Evolutionary conservation across 257 asterid species (phyloP), one percentile per base, ranked within the genome.

Genomic region (Ehretia macrophylla): DNA sequence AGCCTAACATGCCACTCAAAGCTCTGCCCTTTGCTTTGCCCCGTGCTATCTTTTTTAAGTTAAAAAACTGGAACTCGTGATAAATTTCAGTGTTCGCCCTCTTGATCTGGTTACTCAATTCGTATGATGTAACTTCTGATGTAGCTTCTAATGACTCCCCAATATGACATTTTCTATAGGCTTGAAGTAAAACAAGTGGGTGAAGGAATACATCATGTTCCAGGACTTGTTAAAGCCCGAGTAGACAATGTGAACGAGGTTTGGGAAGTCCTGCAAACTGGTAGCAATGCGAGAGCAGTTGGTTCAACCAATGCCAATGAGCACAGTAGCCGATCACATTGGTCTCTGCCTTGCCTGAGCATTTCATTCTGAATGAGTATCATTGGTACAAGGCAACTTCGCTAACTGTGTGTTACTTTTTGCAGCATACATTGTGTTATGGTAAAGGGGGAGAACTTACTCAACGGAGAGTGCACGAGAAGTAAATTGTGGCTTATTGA

Each of bases 271-370:
- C 87, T 93, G 44, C 77, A 55, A 56, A 86, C 81, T 11, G 97
- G 99, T 19, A 86, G 97, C 65, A 81, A 86, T 19, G 95, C 80
- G 39, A 83, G 99, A 73, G 95, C 94, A 17, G 86, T 89, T 61
- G 99, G 95, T 59, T 85, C 96, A 18, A 93, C 99, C 20, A 81
- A 81, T 55, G 86, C 88, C 48, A 93, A 89, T 62, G 99, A 93
- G 72, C 97, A 83, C 60, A 93, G 99, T 67, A 93, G 99, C 85
- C 83, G 99, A 55, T 93, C 99, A 11, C 99, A 93, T 69, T 93
- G 98, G 98, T 91, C 23, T 0, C 10, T 49, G 17, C 23, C 54
- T 49, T n/a, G 20, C 54, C 54, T 11, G 23, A 49, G 2, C 54
- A 20, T 16, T 5, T 22, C 5, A 10, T 20, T 9, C 12, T 11